Conservation (phyloP, 139 green algal species). For the Tetraselmis striata region DNA sequence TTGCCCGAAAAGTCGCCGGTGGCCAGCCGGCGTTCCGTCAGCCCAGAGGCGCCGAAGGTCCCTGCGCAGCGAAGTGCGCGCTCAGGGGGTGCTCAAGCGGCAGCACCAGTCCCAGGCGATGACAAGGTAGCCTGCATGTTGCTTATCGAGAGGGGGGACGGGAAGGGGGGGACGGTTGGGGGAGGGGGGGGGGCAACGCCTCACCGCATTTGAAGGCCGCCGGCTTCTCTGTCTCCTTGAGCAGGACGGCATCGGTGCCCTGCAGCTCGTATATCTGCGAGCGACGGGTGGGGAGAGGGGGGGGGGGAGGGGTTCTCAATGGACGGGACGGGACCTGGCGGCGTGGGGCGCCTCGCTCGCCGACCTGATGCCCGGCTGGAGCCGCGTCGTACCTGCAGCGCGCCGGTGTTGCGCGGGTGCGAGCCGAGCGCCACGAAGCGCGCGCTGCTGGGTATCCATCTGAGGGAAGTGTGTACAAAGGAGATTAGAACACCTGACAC, state of each 20-base stretch:
- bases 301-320: too few species aligned
- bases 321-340: too few species aligned
- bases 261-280: conserved; percentile 65
- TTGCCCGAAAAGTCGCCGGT: conserved; percentile 71
- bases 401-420: conserved; percentile 57
- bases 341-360: too few species aligned
- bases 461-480: conserved; percentile 20
- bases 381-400: conserved; percentile 67
- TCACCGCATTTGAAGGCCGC: conserved; percentile 63
- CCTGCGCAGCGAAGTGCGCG: neutral
- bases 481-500: neutral
- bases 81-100: neutral
- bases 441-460: conserved; percentile 78
- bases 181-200: too few species aligned
- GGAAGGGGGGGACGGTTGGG: too few species aligned
- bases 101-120: neutral
- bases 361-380: too few species aligned
- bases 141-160: too few species aligned
- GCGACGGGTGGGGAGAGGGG: too few species aligned
- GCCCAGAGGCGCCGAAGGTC: conserved; percentile 58
- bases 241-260: conserved; percentile 48
- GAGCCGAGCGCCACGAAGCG: conserved; percentile 69
- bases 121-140: neutral
- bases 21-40: conserved; percentile 53
- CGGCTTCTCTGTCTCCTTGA: conserved; percentile 48